Evolutionary conservation across 2,329 filamentous ascomycete genomes (phyloP), one percentile per base, ranked within the genome.

Genomic region (Didymella segeticola): DNA sequence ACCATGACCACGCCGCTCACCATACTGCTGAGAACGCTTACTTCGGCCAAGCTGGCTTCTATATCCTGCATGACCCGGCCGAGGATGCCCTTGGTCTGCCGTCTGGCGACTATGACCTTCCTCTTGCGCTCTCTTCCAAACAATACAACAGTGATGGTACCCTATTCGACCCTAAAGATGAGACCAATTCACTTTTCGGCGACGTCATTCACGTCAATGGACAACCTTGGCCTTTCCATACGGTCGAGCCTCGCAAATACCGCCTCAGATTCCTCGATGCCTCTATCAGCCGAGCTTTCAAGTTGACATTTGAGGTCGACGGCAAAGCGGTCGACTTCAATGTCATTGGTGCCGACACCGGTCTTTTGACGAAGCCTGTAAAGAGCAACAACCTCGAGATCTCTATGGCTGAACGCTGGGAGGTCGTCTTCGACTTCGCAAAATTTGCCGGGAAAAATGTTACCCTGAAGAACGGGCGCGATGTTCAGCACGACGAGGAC

Each of bases 221-320:
- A 1, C 79, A 83, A 60, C 83, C 83, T 5, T 86, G 83, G 83
- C 84, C 84, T 2, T 85, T 77, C 57, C 60, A 84, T 9, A 76
- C 79, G n/a, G 83, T 86, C 4, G 80, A 86, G 68, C 83, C 82
- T 6, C 79, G 83, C 64, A 86, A 85, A 66, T 86, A 86, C 63
- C 81, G 83, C 29, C 79, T 87, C 60, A 73, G 83, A 11, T 72
- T 85, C 59, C 76, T 84, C 25, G 79, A 86, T 66, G 77, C 68
- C 10, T 62, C 67, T 6, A 64, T 72, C 45, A 68, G 64, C 49
- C 67, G 69, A 37, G 75, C 78, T 15, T 85, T 82, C 59, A 75
- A 78, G 25, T 75, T 85, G 11, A 83, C 80, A 63, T 80, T 84
- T 47, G 67, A 66, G 26, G 73, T 76, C 19, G 66, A 68, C 20